Conservation (phyloP, 2,329 filamentous ascomycete genomes). For the Chaetomium sp. region DNA sequence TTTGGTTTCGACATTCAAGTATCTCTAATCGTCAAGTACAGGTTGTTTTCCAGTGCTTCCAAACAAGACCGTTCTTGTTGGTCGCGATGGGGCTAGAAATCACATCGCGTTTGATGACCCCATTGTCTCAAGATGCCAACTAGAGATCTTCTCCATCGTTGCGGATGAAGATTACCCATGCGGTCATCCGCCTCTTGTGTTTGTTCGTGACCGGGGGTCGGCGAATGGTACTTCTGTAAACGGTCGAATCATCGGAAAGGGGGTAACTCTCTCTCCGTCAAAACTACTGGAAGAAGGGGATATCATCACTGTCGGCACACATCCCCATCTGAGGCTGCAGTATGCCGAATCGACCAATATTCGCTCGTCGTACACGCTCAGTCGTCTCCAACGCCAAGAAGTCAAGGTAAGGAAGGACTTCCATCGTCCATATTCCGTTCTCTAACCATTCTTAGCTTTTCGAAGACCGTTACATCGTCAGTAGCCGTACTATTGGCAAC, state of each 20-base stretch:
- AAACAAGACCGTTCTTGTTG: conserved; percentile 15
- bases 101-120: conserved; percentile 31
- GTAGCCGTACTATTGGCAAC: conserved; percentile 43
- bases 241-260: conserved; percentile 36
- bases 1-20: neutral
- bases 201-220: conserved; percentile 51
- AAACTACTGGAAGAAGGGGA: conserved; percentile 47
- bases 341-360: conserved; percentile 26
- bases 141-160: conserved; percentile 48
- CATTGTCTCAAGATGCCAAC: conserved; percentile 46
- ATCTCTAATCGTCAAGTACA: neutral
- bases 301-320: conserved; percentile 35
- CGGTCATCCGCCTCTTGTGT: conserved; percentile 35
- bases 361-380: conserved; percentile 18
- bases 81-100: conserved; percentile 14
- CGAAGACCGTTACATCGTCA: conserved; percentile 41
- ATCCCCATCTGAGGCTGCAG: conserved; percentile 29
- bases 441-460: conserved; percentile 35
- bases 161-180: conserved; percentile 36
- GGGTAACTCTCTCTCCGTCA: conserved; percentile 33
- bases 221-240: conserved; percentile 50
- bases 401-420: conserved; percentile 25
- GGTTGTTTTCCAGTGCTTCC: conserved; percentile 8
- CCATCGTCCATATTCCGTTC: neutral
- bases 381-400: conserved; percentile 29